phyloP scores from a whole-genome alignment of 371 early-diverging fungal genomes.

The Actinomortierella ambigua region DNA sequence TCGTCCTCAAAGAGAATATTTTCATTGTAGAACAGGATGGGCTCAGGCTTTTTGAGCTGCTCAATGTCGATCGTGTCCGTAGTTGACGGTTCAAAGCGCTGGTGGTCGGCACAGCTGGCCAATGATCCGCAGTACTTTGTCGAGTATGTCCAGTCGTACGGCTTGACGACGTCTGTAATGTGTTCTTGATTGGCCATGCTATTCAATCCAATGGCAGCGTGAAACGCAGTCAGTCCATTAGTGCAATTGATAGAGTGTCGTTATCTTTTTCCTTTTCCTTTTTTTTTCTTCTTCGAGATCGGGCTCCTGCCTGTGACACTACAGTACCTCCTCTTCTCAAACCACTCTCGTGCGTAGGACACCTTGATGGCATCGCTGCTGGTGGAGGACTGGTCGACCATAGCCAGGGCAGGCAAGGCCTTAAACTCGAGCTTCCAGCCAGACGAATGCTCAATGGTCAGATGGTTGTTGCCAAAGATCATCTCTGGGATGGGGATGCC shows the following conservation, averaged over 20 bases:
- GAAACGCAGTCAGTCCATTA: no score
- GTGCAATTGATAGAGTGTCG: no score
- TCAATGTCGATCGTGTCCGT: conserved; percentile 70
- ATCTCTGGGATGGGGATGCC: conserved; percentile 90
- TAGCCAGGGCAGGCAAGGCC: conserved; percentile 77
- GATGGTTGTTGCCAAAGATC: conserved; percentile 89
- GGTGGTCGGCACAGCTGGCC: conserved; percentile 3
- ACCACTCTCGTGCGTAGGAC: conserved; percentile 85
- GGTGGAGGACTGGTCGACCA: conserved; percentile 68
- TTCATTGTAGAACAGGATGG: conserved; percentile 91
- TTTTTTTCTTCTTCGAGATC: no score
- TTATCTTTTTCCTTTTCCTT: no score
- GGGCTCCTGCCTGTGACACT: no score
- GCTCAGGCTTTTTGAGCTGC: conserved; percentile 76
- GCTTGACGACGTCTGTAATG: conserved; percentile 81
- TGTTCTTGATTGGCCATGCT: conserved; percentile 66
- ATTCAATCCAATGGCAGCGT: no score
- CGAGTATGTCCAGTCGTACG: conserved; percentile 96
- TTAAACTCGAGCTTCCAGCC: conserved; percentile 61
- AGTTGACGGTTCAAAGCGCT: conserved; percentile 25
- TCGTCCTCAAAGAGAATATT: conserved; percentile 95
- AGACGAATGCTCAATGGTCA: conserved; percentile 52
- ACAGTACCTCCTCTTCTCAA: conserved; percentile 69
- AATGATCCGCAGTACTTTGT: conserved; percentile 78
- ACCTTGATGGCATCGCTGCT: conserved; percentile 77